Conservation (phyloP, 768 basidiomycete genomes). For the Rhizopogon vulgaris region DNA sequence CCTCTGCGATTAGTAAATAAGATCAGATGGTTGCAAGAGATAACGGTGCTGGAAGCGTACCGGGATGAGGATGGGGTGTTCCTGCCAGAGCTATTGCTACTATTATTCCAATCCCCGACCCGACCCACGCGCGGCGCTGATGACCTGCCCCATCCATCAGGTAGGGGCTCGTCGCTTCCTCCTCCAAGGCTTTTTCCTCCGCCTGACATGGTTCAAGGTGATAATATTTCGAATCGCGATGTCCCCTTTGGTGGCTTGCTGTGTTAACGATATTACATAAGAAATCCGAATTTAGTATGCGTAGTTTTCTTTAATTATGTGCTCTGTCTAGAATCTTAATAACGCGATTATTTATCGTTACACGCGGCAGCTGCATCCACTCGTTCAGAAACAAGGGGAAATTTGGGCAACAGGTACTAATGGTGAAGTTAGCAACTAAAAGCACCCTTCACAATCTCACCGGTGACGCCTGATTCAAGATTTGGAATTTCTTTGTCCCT, state of each 20-base stretch:
- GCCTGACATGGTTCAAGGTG: constrained; percentile 29
- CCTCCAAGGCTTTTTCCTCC: constrained; percentile 47
- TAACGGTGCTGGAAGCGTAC: constrained; percentile 6
- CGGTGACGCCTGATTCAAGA: too few relatives aligned
- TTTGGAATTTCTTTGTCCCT: too few relatives aligned
- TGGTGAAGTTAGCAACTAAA: too few relatives aligned
- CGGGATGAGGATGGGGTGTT: constrained; percentile 15
- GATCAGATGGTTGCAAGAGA: neutral
- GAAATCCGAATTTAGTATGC: neutral
- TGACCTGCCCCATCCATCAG: constrained; percentile 39
- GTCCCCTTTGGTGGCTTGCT: too few relatives aligned
- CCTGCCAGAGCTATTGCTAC: constrained; percentile 17
- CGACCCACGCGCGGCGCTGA: constrained; percentile 41
- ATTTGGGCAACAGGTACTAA: too few relatives aligned
- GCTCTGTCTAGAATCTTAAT: too few relatives aligned
- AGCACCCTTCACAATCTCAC: too few relatives aligned
- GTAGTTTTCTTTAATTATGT: neutral
- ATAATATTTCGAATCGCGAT: neutral
- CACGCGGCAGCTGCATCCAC: too few relatives aligned
- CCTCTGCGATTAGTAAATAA: constrained; percentile 2
- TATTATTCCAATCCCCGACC: constrained; percentile 41
- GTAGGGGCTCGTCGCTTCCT: constrained; percentile 39
- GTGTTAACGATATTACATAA: neutral
- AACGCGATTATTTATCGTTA: too few relatives aligned
- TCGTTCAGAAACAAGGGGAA: too few relatives aligned